Evolutionary conservation across 495 filamentous ascomycete species (phyloP), one percentile per base, ranked within the genome.

Genomic region (Antarctomyces pellizariae): DNA sequence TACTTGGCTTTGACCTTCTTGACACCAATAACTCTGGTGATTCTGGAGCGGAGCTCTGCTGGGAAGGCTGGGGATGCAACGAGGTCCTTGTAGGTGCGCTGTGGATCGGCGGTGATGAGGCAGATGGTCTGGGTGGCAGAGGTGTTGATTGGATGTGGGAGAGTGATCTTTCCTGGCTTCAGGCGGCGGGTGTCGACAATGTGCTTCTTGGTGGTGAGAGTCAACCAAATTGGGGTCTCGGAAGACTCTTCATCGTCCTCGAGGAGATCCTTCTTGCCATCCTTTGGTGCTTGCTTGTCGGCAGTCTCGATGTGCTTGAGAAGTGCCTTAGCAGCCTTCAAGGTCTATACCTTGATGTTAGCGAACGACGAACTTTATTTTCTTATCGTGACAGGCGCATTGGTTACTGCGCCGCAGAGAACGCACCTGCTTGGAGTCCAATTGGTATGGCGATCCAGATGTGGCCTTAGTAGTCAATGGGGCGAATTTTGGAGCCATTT

Each of bases 151-250:
- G 76, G 56, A 45, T 86, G 66, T 7, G 79, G 76, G 5, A 73
- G 48, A 2, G 51, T 26, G 34, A 61, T 58, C 33, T 54, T 57
- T 34, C 36, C 31, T 13, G 86, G 84, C 54, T 90, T 90, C 28
- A 93, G 58, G 22, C 62, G 63, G 45, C 68, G 67, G 39, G 63
- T 62, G 42, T 80, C 70, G 29, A 65, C 54, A 30, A 84, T 68
- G 44, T 86, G 76, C 49, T 75, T 78, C 52, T 95, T 95, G 24
- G 82, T 91, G 24, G 78, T 76, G 26, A 97, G 52, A 7, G 70
- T 66, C 17, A 97, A 64, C 73, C 75, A 90, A 29, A 95, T 56
- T 2, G 76, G 64, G 1, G 48, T 44, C 33, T 62, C 54, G 10
- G 45, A 44, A 2, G 33, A 22, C 13, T 47, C 38, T 33, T 68